A percentile compares a stretch with the other conserved stretches of the same genome.
phyloP scores from a whole-genome alignment of 768 basidiomycete species.

The Russula olivacea region DNA sequence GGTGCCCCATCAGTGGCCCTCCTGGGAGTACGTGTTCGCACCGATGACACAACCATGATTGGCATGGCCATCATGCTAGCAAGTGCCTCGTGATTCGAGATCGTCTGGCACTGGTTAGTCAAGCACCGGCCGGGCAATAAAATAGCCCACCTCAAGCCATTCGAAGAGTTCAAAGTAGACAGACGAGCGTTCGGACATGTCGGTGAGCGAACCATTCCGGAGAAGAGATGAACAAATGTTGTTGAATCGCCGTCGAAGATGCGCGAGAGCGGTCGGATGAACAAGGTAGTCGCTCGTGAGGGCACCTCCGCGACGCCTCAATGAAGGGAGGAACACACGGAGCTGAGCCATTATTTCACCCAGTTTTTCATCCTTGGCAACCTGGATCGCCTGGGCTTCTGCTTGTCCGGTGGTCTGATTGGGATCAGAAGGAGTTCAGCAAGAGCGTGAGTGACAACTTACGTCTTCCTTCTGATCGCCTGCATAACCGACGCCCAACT shows the following conservation, averaged over 20 bases:
- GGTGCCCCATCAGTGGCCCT: slow-evolving; percentile 41
- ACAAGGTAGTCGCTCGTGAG: slow-evolving; percentile 84
- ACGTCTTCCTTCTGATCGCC: slow-evolving; percentile 83
- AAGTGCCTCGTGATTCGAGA: slow-evolving; percentile 87
- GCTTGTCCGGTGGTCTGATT: slow-evolving; percentile 70
- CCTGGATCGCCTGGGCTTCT: slow-evolving; percentile 71
- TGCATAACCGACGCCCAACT: slow-evolving; percentile 83
- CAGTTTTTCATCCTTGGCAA: slow-evolving; percentile 66
- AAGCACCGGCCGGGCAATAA: not conserved
- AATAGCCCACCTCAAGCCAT: slow-evolving; percentile 73
- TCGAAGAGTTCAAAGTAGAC: slow-evolving; percentile 87
- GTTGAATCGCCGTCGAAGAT: slow-evolving; percentile 87
- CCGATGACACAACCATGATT: slow-evolving; percentile 76
- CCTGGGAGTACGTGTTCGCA: slow-evolving; percentile 58
- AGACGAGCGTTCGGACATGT: slow-evolving; percentile 84
- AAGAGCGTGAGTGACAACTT: slow-evolving; percentile 32
- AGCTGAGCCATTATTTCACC: slow-evolving; percentile 62
- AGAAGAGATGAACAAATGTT: slow-evolving; percentile 79
- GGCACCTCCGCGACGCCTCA: slow-evolving; percentile 68
- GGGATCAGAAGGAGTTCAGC: slow-evolving; percentile 6
- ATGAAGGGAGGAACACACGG: slow-evolving; percentile 77
- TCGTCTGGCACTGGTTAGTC: slow-evolving; percentile 51
- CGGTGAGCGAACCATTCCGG: slow-evolving; percentile 86
- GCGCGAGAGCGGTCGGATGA: slow-evolving; percentile 88
- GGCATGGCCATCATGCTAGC: slow-evolving; percentile 98